Base-by-base conservation (phyloP, 495 filamentous ascomycete species). In the Cercophora samala region DNA sequence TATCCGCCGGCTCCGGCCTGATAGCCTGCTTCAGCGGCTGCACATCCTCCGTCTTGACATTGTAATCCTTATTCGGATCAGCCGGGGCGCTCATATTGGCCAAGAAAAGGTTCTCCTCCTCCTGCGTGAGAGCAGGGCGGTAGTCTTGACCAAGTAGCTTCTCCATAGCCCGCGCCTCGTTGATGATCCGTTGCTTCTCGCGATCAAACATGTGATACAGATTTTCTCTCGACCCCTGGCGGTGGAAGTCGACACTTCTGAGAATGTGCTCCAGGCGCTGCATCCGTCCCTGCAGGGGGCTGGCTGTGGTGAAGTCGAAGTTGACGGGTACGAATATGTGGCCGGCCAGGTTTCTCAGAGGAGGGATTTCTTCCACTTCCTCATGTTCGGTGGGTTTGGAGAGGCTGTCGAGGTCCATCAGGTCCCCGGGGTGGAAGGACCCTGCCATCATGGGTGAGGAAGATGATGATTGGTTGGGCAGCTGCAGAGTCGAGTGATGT, bases 151-250 rank as follows among this genome's bases (percentile, higher is more conserved):
- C 86, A 69, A 89, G 85, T n/a, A 90, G 86, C 9, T 87, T 86
- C 42, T 87, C 83, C n/a, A n/a, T n/a, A n/a, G 25, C 78, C 77
- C 52, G 93, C 78, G 86, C 79, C 46, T 86, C 84, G 72, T 89
- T 60, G 8, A 74, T 63, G 25, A 78, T 68, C 8, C 79, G 76
- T 17, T 70, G 65, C 64, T 77, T 79, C 58, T 80, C 79, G 13
- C 75, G 74, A 51, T 78, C 64, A 21, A 82, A 66, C 74, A 83
- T 74, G 60, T 69, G 74, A 11, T 81, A 58, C 24, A 84, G 78
- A 65, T 83, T 83, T 17, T 77, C 72, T 29, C 75, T 71, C 23
- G 84, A 77, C 13, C 68, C 70, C 1, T 72, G 68, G 13, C 77
- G 73, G 52, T 85, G 81, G 67, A 72, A 71, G 25, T 82, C 75